Percentiles rank a stretch among this genome's conserved stretches.
phyloP scores from a whole-genome alignment of 2,329 filamentous ascomycete genomes.

The Fusarium tricinctum region DNA sequence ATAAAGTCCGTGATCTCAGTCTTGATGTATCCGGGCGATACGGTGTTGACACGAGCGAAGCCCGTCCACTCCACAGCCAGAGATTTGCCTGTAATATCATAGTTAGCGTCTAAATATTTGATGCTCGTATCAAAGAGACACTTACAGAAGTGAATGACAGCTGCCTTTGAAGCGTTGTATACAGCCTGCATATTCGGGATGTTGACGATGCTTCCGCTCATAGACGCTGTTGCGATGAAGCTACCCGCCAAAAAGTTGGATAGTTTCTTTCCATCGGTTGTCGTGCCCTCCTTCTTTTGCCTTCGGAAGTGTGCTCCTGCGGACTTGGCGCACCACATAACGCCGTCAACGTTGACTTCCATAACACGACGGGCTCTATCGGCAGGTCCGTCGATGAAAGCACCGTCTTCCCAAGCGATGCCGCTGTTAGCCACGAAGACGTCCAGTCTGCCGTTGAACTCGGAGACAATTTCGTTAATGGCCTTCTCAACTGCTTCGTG shows the following conservation, averaged over 20 bases:
- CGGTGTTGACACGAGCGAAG: constrained; percentile 79
- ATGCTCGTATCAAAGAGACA: not conserved
- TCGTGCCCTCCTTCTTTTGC: constrained; percentile 77
- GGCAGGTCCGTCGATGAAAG: constrained; percentile 74
- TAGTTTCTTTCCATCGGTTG: constrained; percentile 71
- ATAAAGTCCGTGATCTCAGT: constrained; percentile 80
- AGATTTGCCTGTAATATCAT: constrained; percentile 67
- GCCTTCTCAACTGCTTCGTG: constrained; percentile 65
- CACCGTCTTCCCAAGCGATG: constrained; percentile 78
- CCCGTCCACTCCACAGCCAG: constrained; percentile 83
- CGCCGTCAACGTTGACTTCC: constrained; percentile 79
- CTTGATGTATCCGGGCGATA: constrained; percentile 82
- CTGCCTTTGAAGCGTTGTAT: constrained; percentile 81
- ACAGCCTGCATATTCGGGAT: constrained; percentile 80
- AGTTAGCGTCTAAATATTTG: constrained; percentile 4
- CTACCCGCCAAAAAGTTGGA: constrained; percentile 73
- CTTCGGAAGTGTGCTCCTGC: constrained; percentile 78
- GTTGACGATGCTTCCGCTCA: constrained; percentile 84
- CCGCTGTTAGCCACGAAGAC: constrained; percentile 85
- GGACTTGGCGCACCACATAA: constrained; percentile 81
- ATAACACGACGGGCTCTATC: constrained; percentile 77
- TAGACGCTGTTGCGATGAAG: constrained; percentile 83
- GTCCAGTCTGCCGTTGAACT: constrained; percentile 82
- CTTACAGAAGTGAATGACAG: constrained; percentile 70
- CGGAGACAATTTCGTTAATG: constrained; percentile 67